Conservation (phyloP, 768 basidiomycete species). For the Cystobasidium tubakii region DNA sequence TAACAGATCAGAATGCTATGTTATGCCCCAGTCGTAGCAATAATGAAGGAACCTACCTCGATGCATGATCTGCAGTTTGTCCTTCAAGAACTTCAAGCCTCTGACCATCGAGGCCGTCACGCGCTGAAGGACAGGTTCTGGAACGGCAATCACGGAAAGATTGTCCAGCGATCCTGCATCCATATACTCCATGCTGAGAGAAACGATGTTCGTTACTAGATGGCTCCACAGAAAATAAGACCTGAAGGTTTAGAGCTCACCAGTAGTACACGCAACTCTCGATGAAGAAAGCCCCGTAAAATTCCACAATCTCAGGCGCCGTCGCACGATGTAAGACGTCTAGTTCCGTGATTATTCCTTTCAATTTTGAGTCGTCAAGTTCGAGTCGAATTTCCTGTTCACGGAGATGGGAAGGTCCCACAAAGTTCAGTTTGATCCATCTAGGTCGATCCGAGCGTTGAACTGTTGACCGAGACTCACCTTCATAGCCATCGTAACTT, state of each 20-base stretch:
- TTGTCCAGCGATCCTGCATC: constrained; percentile 94
- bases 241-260: constrained; percentile 26
- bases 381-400: constrained; percentile 91
- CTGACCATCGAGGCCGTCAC: constrained; percentile 76
- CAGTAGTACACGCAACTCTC: constrained; percentile 99
- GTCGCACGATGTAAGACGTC: constrained; percentile 92
- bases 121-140: constrained; percentile 73
- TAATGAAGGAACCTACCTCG: too few species aligned
- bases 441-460: too few species aligned
- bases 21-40: too few species aligned
- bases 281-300: constrained; percentile 98
- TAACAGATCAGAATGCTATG: too few species aligned
- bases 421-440: too few species aligned
- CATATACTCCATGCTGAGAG: constrained; percentile 98
- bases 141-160: constrained; percentile 59
- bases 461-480: constrained; percentile 53
- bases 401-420: not conserved
- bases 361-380: constrained; percentile 84
- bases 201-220: too few species aligned
- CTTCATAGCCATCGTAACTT: constrained; percentile 98
- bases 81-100: constrained; percentile 91
- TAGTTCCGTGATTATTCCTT: constrained; percentile 96
- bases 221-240: too few species aligned
- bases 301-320: constrained; percentile 88
- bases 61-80: constrained; percentile 74